Evolutionary conservation across 2,329 filamentous ascomycete genomes (phyloP).

Genomic region (Stachybotrys chartarum): DNA sequence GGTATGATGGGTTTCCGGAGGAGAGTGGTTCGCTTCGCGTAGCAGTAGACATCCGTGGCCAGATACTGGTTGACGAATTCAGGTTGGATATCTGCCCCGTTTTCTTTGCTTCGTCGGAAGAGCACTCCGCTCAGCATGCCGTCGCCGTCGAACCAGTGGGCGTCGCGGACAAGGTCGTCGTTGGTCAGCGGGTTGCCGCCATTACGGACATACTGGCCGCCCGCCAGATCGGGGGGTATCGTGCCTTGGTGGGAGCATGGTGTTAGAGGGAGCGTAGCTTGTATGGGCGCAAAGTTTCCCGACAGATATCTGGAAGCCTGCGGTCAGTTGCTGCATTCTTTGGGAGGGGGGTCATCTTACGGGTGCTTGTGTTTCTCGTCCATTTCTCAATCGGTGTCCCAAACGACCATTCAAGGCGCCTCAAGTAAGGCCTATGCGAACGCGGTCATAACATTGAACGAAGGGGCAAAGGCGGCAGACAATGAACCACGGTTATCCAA

Average conservation of each 20-base stretch:
- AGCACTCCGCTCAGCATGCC: conserved; percentile 65
- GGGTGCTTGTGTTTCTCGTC: neutral
- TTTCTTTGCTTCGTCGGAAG: conserved; percentile 37
- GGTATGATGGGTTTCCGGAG: conserved; percentile 54
- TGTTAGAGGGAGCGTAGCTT: conserved; percentile 45
- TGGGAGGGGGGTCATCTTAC: neutral
- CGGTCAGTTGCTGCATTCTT: neutral
- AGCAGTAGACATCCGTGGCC: conserved; percentile 58
- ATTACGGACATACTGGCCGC: conserved; percentile 66
- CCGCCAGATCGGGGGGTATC: conserved; percentile 58
- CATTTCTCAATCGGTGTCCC: neutral
- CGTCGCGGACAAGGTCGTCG: conserved; percentile 51
- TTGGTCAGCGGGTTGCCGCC: conserved; percentile 62
- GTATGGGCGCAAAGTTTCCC: conserved; percentile 64
- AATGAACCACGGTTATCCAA: too few relatives aligned
- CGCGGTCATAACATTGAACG: neutral
- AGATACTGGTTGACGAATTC: conserved; percentile 65
- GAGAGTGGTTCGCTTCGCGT: conserved; percentile 36
- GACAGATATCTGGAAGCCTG: conserved; percentile 42
- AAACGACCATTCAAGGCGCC: neutral
- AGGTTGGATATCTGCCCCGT: conserved; percentile 37
- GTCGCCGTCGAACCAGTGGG: conserved; percentile 71
- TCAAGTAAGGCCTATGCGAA: neutral
- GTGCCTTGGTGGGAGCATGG: conserved; percentile 48
- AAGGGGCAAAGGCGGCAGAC: neutral